Percentiles rank a stretch among this genome's conserved stretches.
These are phyloP conservation scores for Paspalum notatum DNA, from an alignment of 176 grass and related monocot species.

Conservation along the genomic window DNA sequence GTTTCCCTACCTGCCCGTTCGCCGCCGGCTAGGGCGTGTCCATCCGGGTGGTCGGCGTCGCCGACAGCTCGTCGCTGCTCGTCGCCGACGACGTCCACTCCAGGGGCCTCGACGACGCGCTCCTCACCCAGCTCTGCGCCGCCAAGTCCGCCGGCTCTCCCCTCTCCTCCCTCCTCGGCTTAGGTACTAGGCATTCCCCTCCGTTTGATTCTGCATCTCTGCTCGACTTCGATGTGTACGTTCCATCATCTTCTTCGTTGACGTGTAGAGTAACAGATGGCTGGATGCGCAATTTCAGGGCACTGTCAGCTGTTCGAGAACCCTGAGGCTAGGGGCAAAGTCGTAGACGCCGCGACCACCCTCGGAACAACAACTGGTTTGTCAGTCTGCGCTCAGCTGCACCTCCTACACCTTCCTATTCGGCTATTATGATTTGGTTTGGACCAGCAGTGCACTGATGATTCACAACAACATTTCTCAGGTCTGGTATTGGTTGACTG, in stretches of 20 bases:
- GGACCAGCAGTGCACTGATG: not conserved
- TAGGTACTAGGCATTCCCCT: slow-evolving; percentile 32
- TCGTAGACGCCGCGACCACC: slow-evolving; percentile 52
- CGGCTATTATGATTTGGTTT: not conserved
- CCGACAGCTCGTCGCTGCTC: slow-evolving; percentile 76
- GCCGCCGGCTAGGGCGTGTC: slow-evolving; percentile 61
- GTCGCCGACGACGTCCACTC: slow-evolving; percentile 60
- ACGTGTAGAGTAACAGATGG: not conserved
- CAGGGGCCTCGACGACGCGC: slow-evolving; percentile 61
- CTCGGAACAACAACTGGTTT: slow-evolving; percentile 84
- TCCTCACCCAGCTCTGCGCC: slow-evolving; percentile 68
- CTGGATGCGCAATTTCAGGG: slow-evolving; percentile 53
- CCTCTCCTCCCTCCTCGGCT: slow-evolving; percentile 57
- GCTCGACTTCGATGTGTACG: not conserved
- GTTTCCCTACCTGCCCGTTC: not conserved
- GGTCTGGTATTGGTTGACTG: slow-evolving; percentile 91
- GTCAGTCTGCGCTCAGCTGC: not conserved
- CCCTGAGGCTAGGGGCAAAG: slow-evolving; percentile 50
- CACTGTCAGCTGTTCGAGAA: slow-evolving; percentile 65
- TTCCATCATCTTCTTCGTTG: not conserved
- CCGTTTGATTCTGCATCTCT: not conserved
- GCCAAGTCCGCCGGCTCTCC: slow-evolving; percentile 70
- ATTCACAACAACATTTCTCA: slow-evolving; percentile 21
- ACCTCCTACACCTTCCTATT: not conserved
- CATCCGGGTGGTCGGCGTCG: slow-evolving; percentile 74